Conservation (phyloP, 371 early-diverging fungal species). For the Nematocida major region DNA sequence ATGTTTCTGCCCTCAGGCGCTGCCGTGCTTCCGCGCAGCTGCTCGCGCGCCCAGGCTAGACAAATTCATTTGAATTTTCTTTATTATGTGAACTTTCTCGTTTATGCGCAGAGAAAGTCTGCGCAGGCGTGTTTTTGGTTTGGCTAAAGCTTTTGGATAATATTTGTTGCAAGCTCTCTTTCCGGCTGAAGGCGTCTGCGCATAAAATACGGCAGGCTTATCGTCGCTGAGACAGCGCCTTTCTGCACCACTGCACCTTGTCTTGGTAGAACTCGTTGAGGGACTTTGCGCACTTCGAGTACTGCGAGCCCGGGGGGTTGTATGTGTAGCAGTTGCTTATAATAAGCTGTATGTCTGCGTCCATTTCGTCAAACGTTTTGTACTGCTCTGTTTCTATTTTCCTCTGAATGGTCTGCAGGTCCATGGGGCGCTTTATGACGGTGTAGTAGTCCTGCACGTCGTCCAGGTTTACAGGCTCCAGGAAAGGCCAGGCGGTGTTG, state of each 20-base stretch:
- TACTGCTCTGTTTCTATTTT: conserved; percentile 73
- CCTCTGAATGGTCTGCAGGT: conserved; percentile 71
- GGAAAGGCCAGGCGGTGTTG: conserved; percentile 87
- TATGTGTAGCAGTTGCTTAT: conserved; percentile 76
- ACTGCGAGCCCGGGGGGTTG: conserved; percentile 72
- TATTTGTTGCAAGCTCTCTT: too few species aligned
- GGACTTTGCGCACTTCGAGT: conserved; percentile 70
- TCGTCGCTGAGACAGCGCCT: conserved; percentile 28
- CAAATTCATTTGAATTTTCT: too few species aligned
- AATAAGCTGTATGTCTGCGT: conserved; percentile 71
- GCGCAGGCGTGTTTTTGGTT: too few species aligned
- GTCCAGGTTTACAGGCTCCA: conserved; percentile 77
- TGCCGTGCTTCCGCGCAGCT: too few species aligned
- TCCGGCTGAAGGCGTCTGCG: too few species aligned
- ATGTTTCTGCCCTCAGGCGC: neutral
- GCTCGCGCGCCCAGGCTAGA: too few species aligned
- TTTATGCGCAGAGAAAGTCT: too few species aligned
- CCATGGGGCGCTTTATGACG: conserved; percentile 94
- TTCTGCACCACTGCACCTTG: conserved; percentile 43
- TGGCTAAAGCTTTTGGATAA: too few species aligned
- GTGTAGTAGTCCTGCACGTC: conserved; percentile 85
- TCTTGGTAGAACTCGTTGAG: conserved; percentile 52
- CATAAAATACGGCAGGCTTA: too few species aligned
- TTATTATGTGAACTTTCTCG: too few species aligned
- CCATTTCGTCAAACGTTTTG: conserved; percentile 70